These are phyloP conservation scores for Groenewaldozyma auringiensis DNA, from an alignment of 1,139 yeast genomes.

Conservation along the genomic window DNA sequence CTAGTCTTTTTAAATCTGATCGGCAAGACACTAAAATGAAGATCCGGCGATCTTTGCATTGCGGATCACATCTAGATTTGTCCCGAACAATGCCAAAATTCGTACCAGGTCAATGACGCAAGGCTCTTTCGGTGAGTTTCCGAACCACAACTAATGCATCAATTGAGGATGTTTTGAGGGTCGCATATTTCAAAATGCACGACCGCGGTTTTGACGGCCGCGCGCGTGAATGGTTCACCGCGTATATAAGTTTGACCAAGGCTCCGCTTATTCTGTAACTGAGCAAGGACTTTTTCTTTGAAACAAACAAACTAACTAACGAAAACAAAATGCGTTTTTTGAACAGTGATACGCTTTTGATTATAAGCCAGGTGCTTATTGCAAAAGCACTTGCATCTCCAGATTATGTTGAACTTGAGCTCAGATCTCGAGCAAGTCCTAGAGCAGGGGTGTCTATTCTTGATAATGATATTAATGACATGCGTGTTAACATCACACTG, in stretches of 20 bases:
- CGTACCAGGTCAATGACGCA: background rate
- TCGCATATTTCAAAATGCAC: too few relatives aligned
- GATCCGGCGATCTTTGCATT: background rate
- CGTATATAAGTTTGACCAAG: too few relatives aligned
- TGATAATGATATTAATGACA: conserved; percentile 7
- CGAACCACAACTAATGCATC: background rate
- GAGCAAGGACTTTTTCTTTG: too few relatives aligned
- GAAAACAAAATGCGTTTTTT: background rate
- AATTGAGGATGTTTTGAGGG: background rate
- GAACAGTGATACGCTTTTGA: background rate
- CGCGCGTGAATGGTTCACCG: background rate
- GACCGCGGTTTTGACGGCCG: background rate
- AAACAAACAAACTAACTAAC: too few relatives aligned
- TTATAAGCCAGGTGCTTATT: background rate
- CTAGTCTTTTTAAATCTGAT: too few relatives aligned
- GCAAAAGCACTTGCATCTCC: background rate
- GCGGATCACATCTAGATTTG: background rate
- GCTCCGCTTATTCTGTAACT: too few relatives aligned
- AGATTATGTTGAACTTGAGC: background rate
- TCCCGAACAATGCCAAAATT: background rate
- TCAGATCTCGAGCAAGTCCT: background rate
- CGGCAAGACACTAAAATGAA: too few relatives aligned
- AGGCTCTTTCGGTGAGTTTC: background rate
- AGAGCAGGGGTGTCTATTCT: background rate
- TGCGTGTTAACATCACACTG: conserved; percentile 16